Conservation (phyloP, 495 filamentous ascomycete genomes). For the Acidomyces sp. region DNA sequence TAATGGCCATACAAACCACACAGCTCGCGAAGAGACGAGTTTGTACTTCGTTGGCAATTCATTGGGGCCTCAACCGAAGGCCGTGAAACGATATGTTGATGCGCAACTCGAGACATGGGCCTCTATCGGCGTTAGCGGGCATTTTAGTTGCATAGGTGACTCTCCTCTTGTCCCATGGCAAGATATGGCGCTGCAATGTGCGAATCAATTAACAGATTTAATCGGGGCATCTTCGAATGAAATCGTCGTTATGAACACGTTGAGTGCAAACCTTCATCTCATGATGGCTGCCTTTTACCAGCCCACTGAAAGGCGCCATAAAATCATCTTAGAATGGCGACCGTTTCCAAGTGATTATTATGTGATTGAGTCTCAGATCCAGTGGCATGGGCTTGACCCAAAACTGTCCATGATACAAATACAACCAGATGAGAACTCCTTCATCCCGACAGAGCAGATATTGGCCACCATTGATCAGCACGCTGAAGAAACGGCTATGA, state of each 20-base stretch:
- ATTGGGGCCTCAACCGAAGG: background rate
- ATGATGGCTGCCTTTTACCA: conserved; percentile 83
- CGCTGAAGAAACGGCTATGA: conserved; percentile 57
- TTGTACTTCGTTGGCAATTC: conserved; percentile 2
- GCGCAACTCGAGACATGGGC: conserved; percentile 2
- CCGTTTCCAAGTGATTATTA: conserved; percentile 75
- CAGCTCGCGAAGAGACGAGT: no score
- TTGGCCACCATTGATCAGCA: conserved; percentile 61
- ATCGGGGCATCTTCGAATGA: conserved; percentile 66
- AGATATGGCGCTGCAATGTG: conserved; percentile 56
- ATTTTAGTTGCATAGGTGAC: conserved; percentile 36
- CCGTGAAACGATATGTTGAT: background rate
- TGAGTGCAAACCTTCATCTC: conserved; percentile 82
- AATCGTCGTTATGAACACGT: conserved; percentile 82
- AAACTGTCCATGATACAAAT: conserved; percentile 61
- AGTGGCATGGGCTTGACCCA: conserved; percentile 56
- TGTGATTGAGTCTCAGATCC: conserved; percentile 73
- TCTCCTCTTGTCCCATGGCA: conserved; percentile 67
- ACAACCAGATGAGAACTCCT: conserved; percentile 40
- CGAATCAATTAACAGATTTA: conserved; percentile 60
- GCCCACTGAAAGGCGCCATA: conserved; percentile 59
- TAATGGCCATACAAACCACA: no score
- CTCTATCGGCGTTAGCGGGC: background rate
- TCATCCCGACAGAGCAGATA: conserved; percentile 58
- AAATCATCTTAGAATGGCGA: conserved; percentile 83